Evolutionary conservation across 345 rosid genomes (phyloP), one percentile per base, ranked within the genome.

Genomic region (Euclidium syriacum): DNA sequence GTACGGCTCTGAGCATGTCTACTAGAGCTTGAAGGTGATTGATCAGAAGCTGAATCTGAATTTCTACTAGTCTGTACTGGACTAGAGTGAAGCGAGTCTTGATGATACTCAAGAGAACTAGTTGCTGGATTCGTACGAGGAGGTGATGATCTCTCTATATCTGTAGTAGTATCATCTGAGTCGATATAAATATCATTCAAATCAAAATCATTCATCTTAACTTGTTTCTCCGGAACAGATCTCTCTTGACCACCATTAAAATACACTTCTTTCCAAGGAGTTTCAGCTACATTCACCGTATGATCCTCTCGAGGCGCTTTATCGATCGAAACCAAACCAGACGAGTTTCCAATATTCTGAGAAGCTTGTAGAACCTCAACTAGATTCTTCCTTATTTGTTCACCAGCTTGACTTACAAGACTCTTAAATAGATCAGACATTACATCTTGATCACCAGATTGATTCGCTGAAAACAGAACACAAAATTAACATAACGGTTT

Each of bases 1-100:
- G 99, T 95, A 59, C 97, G 99, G 73, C 81, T 79, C 99, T 95
- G 99, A 65, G 75, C 81, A 77, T 88, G 95, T 74, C 91, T 96
- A 68, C 73, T 83, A 18, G 89, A 88, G 78, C 97, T 90, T 75
- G 96, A 88, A 47, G 97, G 99, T 65, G 99, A 95, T 69, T 79
- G 97, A 2, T 87, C 95, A 53, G 97, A 95, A 59, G 89, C 99
- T 72, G 99, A 90, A 77, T 88, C 97, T 40, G 97, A 95, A 74
- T 85, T 86, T 50, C 99, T 72, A 72, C 97, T n/a, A n/a, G n/a
- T 85, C 76, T 83, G 99, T 29, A 92, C 97, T 52, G 99, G 99
- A 72, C 97, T 95, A 43, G 96, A 84, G 78, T 85, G 99, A 66
- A 79, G 95, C n/a, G 56, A 81, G 64, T 95, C 96, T 90, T 11